Percentiles rank a stretch among this genome's conserved stretches.
These are phyloP conservation scores for Ephemerocybe angulata DNA, from an alignment of 768 basidiomycete species.

Conservation along the genomic window DNA sequence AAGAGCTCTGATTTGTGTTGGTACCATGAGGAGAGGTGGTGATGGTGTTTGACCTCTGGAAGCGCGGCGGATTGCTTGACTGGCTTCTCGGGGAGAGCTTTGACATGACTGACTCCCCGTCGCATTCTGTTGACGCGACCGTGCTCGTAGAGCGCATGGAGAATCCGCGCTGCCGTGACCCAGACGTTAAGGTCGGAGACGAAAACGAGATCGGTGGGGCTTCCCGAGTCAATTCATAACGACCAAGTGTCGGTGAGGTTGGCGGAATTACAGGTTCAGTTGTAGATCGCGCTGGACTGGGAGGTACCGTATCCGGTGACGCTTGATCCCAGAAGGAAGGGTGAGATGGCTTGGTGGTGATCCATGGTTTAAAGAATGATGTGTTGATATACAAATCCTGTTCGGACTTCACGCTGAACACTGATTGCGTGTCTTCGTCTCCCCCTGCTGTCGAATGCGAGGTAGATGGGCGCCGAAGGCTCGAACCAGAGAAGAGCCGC, in stretches of 20 bases:
- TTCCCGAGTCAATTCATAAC: constrained; percentile 26
- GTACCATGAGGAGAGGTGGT: not conserved
- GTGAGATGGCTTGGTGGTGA: constrained; percentile 18
- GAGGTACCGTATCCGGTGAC: constrained; percentile 31
- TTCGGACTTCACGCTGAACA: constrained; percentile 50
- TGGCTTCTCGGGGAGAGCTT: constrained; percentile 23
- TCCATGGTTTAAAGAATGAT: constrained; percentile 21
- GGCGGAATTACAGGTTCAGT: constrained; percentile 64
- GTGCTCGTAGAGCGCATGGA: constrained; percentile 41
- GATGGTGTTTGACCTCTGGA: constrained; percentile 10
- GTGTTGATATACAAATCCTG: constrained; percentile 27
- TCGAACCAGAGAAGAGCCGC: constrained; percentile 64
- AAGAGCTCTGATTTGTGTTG: not conserved
- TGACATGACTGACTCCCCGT: constrained; percentile 21
- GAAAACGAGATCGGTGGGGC: constrained; percentile 8
- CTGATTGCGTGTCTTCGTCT: constrained; percentile 54
- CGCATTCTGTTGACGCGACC: constrained; percentile 19
- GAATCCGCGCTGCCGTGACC: constrained; percentile 28
- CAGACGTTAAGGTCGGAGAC: constrained; percentile 33
- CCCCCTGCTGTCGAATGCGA: constrained; percentile 31
- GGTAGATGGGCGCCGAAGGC: constrained; percentile 49
- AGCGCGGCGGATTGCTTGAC: not conserved
- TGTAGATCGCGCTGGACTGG: constrained; percentile 44
- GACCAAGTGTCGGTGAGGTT: constrained; percentile 50
- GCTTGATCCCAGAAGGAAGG: constrained; percentile 51